Percentiles rank a stretch among this genome's conserved stretches.
Conservation (phyloP, 2,329 filamentous ascomycete species). For the Pleurostoma richardsiae region DNA sequence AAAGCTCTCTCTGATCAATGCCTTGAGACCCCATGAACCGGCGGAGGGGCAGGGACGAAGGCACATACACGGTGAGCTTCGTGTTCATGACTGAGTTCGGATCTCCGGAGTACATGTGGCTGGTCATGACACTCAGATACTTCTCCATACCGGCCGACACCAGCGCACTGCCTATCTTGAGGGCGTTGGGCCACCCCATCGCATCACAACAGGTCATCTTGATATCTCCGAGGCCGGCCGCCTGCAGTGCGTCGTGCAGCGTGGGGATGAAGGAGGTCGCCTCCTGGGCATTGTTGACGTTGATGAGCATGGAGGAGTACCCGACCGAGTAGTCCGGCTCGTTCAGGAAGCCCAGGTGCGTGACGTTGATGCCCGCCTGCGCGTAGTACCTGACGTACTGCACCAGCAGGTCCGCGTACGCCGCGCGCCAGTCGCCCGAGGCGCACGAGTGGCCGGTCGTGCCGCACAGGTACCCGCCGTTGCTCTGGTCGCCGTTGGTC, state of each 20-base stretch:
- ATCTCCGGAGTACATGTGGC: conserved; percentile 34
- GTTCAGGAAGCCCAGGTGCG: conserved; percentile 42
- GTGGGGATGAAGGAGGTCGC: conserved; percentile 46
- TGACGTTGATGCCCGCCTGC: conserved; percentile 34
- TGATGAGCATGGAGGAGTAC: conserved; percentile 53
- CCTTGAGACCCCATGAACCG: too few relatives aligned
- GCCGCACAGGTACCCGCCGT: conserved; percentile 40
- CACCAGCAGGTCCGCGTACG: conserved; percentile 42
- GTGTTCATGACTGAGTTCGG: conserved; percentile 33
- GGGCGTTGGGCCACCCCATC: conserved; percentile 30
- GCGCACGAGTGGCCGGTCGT: conserved; percentile 30
- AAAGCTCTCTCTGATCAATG: too few relatives aligned
- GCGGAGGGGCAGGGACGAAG: too few relatives aligned
- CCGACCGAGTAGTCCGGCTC: conserved; percentile 33
- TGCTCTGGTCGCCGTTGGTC: conserved; percentile 35
- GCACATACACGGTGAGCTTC: conserved; percentile 19
- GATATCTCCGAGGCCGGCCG: conserved; percentile 22
- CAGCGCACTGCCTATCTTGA: conserved; percentile 15
- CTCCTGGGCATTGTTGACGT: conserved; percentile 80
- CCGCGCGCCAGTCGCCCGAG: conserved; percentile 39
- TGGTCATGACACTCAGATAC: conserved; percentile 28
- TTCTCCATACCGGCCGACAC: conserved; percentile 20
- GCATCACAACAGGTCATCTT: conserved; percentile 30
- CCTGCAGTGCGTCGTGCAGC: conserved; percentile 34
- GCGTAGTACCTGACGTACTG: conserved; percentile 42